Percentiles rank a stretch among this genome's conserved stretches.
These are phyloP conservation scores for Sarocladium strictum DNA, from an alignment of 2,329 filamentous ascomycete genomes.

Conservation along the genomic window DNA sequence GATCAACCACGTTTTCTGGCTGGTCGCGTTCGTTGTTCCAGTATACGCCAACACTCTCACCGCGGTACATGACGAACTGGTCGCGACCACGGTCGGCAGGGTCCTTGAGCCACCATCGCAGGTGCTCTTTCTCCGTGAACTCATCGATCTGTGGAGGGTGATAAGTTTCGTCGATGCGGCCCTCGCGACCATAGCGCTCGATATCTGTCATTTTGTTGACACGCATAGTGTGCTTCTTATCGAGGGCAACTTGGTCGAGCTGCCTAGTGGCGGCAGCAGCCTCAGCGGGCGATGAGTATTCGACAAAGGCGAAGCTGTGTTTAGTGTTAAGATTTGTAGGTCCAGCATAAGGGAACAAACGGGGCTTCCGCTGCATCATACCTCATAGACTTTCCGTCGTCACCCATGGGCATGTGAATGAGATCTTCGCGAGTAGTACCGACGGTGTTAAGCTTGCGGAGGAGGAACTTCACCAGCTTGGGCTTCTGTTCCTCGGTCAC, in stretches of 20 bases:
- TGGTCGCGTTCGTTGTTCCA: slow-evolving; percentile 97
- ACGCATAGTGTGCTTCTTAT: slow-evolving; percentile 91
- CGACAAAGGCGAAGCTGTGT: slow-evolving; percentile 86
- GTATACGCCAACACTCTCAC: slow-evolving; percentile 87
- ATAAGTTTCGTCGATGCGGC: slow-evolving; percentile 89
- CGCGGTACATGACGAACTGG: slow-evolving; percentile 91
- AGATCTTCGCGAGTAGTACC: slow-evolving; percentile 81
- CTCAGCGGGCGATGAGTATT: slow-evolving; percentile 87
- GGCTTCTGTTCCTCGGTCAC: slow-evolving; percentile 87
- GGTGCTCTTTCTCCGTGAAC: slow-evolving; percentile 88
- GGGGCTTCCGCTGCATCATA: slow-evolving; percentile 34
- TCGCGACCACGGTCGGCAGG: slow-evolving; percentile 74
- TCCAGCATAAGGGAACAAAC: neutral
- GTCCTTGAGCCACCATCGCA: slow-evolving; percentile 90
- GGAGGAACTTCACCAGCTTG: slow-evolving; percentile 92
- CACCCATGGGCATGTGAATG: slow-evolving; percentile 89
- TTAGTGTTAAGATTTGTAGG: slow-evolving; percentile 11
- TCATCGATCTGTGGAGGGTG: slow-evolving; percentile 72
- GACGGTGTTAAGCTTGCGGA: slow-evolving; percentile 84
- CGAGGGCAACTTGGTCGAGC: slow-evolving; percentile 79
- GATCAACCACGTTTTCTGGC: slow-evolving; percentile 84
- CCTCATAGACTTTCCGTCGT: slow-evolving; percentile 81
- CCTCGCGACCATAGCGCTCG: slow-evolving; percentile 91
- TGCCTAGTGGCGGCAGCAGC: slow-evolving; percentile 84
- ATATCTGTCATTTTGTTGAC: slow-evolving; percentile 99